A percentile compares a stretch with the other conserved stretches of the same genome.
Conservation (phyloP, 257 asterid species). For the Ilex aquifolium region DNA sequence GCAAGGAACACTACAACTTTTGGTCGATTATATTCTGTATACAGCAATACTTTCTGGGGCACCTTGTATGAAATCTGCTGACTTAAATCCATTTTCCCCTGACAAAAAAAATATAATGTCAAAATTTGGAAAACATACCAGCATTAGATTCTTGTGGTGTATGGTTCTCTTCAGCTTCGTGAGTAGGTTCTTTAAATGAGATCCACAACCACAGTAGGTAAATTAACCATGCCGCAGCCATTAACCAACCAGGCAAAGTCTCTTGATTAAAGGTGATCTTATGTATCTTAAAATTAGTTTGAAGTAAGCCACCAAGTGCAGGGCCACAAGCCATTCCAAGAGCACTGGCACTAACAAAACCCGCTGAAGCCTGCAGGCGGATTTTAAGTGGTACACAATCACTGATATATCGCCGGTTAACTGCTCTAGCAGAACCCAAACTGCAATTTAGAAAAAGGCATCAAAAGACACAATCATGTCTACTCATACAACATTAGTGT, state of each 20-base stretch:
- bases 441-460: constrained; percentile 18
- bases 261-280: constrained; percentile 48
- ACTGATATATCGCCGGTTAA: constrained; percentile 60
- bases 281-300: constrained; percentile 33
- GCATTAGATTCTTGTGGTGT: constrained; percentile 8
- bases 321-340: constrained; percentile 83
- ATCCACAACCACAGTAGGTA: constrained; percentile 44
- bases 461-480: too few species aligned
- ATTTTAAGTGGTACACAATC: constrained; percentile 55
- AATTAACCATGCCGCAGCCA: constrained; percentile 66
- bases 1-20: too few species aligned
- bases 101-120: background rate
- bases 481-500: too few species aligned
- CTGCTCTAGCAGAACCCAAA: constrained; percentile 69
- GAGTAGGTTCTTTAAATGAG: constrained; percentile 46
- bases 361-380: constrained; percentile 69
- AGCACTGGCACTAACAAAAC: constrained; percentile 66
- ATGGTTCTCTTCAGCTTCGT: constrained; percentile 9
- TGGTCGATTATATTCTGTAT: too few species aligned
- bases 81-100: too few species aligned
- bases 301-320: constrained; percentile 49
- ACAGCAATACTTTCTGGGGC: too few species aligned
- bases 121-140: constrained; percentile 20
- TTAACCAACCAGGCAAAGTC: constrained; percentile 67
- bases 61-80: too few species aligned